phyloP scores from a whole-genome alignment of 2,329 filamentous ascomycete genomes.

The Penicillium hordei region DNA sequence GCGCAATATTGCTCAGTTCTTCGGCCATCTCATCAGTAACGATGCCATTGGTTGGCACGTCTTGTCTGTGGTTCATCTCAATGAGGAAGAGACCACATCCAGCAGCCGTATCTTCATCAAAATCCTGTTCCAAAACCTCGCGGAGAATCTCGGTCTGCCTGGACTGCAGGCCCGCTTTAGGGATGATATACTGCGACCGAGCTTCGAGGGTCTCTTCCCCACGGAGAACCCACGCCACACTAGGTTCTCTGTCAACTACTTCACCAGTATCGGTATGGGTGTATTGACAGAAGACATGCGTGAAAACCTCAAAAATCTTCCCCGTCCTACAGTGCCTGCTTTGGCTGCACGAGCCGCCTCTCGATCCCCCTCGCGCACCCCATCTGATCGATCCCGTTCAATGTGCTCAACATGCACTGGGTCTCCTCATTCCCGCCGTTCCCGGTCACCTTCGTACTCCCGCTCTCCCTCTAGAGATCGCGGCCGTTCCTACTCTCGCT shows the following conservation, averaged over 20 bases:
- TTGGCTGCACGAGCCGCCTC: constrained; percentile 55
- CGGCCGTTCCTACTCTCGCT: constrained; percentile 35
- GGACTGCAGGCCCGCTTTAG: constrained; percentile 73
- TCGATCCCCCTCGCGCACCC: constrained; percentile 65
- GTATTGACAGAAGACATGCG: constrained; percentile 92
- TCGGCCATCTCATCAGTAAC: constrained; percentile 83
- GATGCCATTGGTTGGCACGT: constrained; percentile 94
- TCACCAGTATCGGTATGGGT: constrained; percentile 97
- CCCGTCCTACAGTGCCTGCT: constrained; percentile 75
- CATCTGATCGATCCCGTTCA: constrained; percentile 38
- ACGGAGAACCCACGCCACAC: constrained; percentile 85
- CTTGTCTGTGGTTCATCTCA: constrained; percentile 79
- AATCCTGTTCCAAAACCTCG: constrained; percentile 90
- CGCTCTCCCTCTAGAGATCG: constrained; percentile 38
- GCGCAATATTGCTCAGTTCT: constrained; percentile 92
- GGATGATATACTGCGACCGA: constrained; percentile 75
- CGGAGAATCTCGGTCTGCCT: constrained; percentile 80
- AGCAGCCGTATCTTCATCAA: constrained; percentile 98
- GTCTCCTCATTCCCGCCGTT: constrained; percentile 42
- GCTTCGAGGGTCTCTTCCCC: constrained; percentile 84
- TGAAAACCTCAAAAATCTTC: constrained; percentile 83
- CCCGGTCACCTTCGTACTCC: constrained; percentile 42
- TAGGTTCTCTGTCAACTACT: constrained; percentile 98
- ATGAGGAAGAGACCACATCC: constrained; percentile 94
- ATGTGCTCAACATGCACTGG: constrained; percentile 30